Conservation (phyloP, 2,329 filamentous ascomycete genomes). For the Penicillium expansum region DNA sequence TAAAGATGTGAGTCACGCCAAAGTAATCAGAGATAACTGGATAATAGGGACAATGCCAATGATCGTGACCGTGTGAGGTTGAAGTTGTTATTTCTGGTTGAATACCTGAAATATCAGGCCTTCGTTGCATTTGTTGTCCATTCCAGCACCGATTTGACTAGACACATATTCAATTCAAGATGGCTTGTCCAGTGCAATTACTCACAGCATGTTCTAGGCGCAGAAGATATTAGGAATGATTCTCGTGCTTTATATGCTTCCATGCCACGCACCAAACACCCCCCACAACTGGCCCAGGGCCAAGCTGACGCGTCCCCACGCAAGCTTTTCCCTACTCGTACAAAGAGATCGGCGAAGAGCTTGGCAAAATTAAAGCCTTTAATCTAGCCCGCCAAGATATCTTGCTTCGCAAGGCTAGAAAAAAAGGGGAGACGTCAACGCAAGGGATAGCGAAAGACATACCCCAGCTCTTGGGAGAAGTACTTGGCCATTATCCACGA, state of each 20-base stretch:
- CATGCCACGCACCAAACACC: not conserved
- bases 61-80: not conserved
- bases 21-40: not conserved
- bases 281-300: no score
- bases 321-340: no score
- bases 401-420: not conserved
- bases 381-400: constrained; percentile 1
- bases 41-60: not conserved
- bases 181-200: no score
- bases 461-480: not conserved
- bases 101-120: not conserved
- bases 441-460: not conserved
- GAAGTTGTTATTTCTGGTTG: not conserved
- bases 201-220: no score
- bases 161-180: not conserved
- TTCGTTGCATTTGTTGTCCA: not conserved
- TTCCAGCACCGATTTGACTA: not conserved
- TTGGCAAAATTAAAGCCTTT: not conserved
- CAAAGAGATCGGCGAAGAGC: constrained; percentile 1
- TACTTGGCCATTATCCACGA: not conserved
- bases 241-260: not conserved
- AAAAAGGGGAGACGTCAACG: not conserved
- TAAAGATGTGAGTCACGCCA: not conserved
- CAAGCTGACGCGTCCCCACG: no score
- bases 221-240: not conserved